Evolutionary conservation across 1,139 yeast genomes (phyloP).

Genomic region (Dujonia santamariae): DNA sequence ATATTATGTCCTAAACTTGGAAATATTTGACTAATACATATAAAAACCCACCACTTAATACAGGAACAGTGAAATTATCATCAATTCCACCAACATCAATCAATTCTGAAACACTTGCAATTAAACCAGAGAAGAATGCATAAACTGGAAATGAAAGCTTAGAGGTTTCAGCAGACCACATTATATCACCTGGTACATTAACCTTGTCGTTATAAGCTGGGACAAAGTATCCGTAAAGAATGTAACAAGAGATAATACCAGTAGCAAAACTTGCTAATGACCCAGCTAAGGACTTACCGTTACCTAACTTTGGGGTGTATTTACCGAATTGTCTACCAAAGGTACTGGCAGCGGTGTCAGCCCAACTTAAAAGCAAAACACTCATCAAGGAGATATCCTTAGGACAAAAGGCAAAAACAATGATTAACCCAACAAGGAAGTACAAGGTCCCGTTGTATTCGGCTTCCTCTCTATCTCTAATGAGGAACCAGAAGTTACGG

Average conservation of each 20-base stretch:
- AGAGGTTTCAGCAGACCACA: constrained; percentile 67
- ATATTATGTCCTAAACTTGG: constrained; percentile 13
- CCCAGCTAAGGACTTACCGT: constrained; percentile 84
- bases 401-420: constrained; percentile 67
- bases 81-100: constrained; percentile 73
- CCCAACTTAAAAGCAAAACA: constrained; percentile 85
- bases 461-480: constrained; percentile 76
- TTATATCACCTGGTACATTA: constrained; percentile 50
- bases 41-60: constrained; percentile 67
- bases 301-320: constrained; percentile 72
- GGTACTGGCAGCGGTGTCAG: constrained; percentile 96
- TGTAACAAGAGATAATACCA: constrained; percentile 65
- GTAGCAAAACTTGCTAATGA: constrained; percentile 76
- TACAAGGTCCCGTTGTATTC: constrained; percentile 79
- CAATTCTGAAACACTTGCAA: constrained; percentile 85
- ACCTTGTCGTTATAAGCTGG: constrained; percentile 50
- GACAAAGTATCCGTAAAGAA: constrained; percentile 69
- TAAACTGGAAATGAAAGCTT: constrained; percentile 47
- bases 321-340: constrained; percentile 83
- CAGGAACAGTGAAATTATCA: constrained; percentile 93
- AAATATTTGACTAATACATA: constrained; percentile 36
- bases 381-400: constrained; percentile 81
- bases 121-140: constrained; percentile 67
- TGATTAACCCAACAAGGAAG: constrained; percentile 73
- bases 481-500: constrained; percentile 66